These are phyloP conservation scores for Emericellopsis terricola DNA, from an alignment of 495 filamentous ascomycete species.

Conservation along the genomic window DNA sequence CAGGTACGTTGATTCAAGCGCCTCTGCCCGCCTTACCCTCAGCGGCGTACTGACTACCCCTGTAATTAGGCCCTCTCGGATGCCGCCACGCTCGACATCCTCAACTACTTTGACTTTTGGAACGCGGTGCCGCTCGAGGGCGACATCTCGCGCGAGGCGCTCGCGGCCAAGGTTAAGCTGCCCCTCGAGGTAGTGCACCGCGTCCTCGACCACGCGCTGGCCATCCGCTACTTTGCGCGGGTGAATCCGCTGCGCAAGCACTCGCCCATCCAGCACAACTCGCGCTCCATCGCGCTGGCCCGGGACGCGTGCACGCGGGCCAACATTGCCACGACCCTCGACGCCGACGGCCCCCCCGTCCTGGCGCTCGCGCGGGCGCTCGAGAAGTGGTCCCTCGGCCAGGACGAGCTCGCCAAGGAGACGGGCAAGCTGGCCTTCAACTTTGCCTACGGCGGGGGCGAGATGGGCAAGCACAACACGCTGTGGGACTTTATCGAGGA, in stretches of 20 bases:
- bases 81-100: not conserved
- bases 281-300: constrained; percentile 11
- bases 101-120: not conserved
- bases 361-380: constrained; percentile 32
- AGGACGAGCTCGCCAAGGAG: constrained; percentile 7
- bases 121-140: constrained; percentile 15
- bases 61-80: not conserved
- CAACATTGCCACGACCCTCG: constrained; percentile 47
- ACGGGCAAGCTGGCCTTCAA: constrained; percentile 12
- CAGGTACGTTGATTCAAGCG: too few relatives aligned
- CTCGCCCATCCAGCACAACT: constrained; percentile 12
- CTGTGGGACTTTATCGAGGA: constrained; percentile 15
- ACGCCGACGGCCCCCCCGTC: constrained; percentile 52
- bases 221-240: constrained; percentile 25
- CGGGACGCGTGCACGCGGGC: constrained; percentile 20
- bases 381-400: constrained; percentile 8
- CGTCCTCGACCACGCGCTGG: constrained; percentile 24
- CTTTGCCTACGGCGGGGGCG: constrained; percentile 5
- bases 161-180: constrained; percentile 12
- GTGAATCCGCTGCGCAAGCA: constrained; percentile 7
- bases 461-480: constrained; percentile 8
- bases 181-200: constrained; percentile 14
- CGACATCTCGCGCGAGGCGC: constrained; percentile 13
- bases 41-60: too few relatives aligned
- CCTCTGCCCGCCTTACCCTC: too few relatives aligned